Conservation (phyloP, 148 eudicot species). For the Fagopyrum esculentum region DNA sequence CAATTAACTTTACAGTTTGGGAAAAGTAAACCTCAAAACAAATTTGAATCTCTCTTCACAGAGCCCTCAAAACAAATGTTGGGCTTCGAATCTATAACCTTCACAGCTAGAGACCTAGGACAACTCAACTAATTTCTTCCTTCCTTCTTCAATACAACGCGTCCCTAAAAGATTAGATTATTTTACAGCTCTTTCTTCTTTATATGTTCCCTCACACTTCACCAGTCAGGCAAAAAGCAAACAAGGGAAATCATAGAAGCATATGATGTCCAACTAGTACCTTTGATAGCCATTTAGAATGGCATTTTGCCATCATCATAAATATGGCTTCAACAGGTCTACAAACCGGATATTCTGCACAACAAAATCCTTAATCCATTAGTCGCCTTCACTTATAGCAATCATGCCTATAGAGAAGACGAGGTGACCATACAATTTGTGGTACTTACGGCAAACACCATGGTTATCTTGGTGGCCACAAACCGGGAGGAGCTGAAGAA, state of each 20-base stretch:
- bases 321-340: neutral
- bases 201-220: neutral
- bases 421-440: neutral
- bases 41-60: neutral
- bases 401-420: neutral
- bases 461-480: slow-evolving; percentile 75
- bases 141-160: neutral
- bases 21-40: neutral
- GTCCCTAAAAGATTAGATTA: neutral
- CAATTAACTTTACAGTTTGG: neutral
- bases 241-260: neutral
- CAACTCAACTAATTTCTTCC: neutral
- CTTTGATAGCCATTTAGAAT: neutral
- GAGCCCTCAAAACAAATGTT: too few species aligned
- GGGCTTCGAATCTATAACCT: neutral
- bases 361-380: neutral
- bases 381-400: neutral
- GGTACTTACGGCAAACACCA: slow-evolving; percentile 1
- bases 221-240: neutral
- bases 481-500: slow-evolving; percentile 38
- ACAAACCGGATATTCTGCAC: neutral
- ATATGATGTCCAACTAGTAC: neutral
- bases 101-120: neutral
- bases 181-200: neutral
- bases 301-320: neutral